Evolutionary conservation across 768 basidiomycete species (phyloP), one percentile per base, ranked within the genome.

Genomic region (Cantharellus cinnabarinus): DNA sequence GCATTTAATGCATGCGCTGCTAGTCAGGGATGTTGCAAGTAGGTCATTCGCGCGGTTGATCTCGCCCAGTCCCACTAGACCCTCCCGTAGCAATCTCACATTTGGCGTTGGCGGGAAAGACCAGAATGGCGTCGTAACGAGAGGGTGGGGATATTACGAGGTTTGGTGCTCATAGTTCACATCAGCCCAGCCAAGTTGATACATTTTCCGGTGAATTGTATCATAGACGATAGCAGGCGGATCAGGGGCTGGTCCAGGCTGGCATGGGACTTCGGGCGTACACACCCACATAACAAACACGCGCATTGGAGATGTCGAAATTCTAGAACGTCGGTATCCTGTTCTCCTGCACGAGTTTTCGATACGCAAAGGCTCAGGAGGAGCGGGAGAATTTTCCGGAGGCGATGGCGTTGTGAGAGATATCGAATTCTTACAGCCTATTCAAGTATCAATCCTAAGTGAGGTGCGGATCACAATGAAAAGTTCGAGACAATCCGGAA

Each of bases 201-300:
- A 7, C 42, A 3, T 54, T 41, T 37, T 62, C 20, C 20, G 20
- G 20, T 60, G 0, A 63, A 64, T 59, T 64, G 63, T 53, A 29
- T 59, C 51, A 38, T 37, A 90, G 86, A 97, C 93, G 0, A 90
- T 95, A 59, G 89, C 88, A 2, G 93, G 91, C 4, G 93, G 93
- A 29, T 87, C 86, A 3, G 93, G 93, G 3, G 90, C 93, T 0
- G 91, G 93, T 0, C 82, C 85, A 2, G 68, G 70, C 5, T 94
- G 90, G 91, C 81, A 91, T 65, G 93, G 93, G 2, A 89, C 89
- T 14, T 87, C 86, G 35, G 91, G 91, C 4, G 86, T 94, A 2
- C 91, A 94, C 68, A 90, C 89, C 2, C 88, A 91, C 66, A 90
- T 90, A 64, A 91, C 91, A 0, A 91, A 90, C 68, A 90, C 89